Conservation (phyloP, 129 eudicot genomes). For the Arctium lappa region DNA sequence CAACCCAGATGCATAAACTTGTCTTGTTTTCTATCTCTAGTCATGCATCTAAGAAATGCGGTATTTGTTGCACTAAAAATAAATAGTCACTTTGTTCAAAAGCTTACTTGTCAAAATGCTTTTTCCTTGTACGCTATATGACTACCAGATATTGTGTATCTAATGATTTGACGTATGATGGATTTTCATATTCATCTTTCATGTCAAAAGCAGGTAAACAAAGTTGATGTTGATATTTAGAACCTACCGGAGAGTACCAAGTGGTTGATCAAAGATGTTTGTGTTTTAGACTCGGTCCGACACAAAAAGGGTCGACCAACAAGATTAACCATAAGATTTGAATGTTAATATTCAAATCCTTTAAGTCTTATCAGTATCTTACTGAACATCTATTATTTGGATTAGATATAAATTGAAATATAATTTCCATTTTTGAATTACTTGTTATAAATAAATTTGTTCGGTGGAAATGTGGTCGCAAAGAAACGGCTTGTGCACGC, state of each 20-base stretch:
- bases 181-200: background rate
- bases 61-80: too few species aligned
- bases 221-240: background rate
- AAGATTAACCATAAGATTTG: background rate
- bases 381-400: background rate
- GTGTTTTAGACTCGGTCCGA: background rate
- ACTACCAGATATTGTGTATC: background rate
- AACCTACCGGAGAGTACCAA: background rate
- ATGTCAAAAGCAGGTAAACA: background rate
- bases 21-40: background rate
- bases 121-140: background rate
- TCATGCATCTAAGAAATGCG: background rate
- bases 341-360: background rate
- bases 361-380: background rate
- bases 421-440: background rate
- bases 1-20: too few species aligned
- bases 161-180: background rate
- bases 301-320: background rate
- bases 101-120: background rate
- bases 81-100: background rate
- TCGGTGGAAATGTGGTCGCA: constrained; percentile 7
- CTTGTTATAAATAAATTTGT: constrained; percentile 10
- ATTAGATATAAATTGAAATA: background rate
- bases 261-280: background rate
- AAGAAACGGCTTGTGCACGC: constrained; percentile 7